Conservation (phyloP, 202 grass and related monocot genomes). For the Saccharum hybrid region DNA sequence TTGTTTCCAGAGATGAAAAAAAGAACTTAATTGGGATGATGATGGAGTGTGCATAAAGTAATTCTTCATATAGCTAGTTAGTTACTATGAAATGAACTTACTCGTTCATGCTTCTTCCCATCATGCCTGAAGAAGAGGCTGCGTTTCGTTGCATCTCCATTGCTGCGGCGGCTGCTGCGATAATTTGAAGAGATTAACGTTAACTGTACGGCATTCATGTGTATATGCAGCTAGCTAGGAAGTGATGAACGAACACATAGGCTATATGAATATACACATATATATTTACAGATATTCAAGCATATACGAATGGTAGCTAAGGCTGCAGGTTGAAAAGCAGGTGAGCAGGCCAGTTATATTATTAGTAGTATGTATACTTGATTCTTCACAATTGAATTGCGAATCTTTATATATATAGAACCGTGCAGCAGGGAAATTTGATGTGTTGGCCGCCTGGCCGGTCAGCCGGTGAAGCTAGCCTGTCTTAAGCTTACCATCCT, state of each 20-base stretch:
- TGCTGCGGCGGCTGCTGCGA: slow-evolving; percentile 55
- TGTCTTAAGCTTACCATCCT: slow-evolving; percentile 63
- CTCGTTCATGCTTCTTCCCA: slow-evolving; percentile 88
- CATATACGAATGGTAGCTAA: background rate
- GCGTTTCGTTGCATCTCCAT: slow-evolving; percentile 78
- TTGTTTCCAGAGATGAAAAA: background rate
- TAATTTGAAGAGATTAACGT: slow-evolving; percentile 10
- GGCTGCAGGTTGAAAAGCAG: background rate
- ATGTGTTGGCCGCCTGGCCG: background rate
- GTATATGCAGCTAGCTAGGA: background rate
- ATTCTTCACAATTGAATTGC: background rate
- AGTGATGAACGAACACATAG: background rate
- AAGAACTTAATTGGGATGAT: slow-evolving; percentile 32
- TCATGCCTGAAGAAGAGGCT: slow-evolving; percentile 77
- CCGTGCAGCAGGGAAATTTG: background rate
- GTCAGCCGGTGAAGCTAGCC: background rate
- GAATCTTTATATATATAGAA: background rate
- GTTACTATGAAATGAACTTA: slow-evolving; percentile 45
- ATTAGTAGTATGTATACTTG: background rate
- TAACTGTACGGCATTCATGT: background rate
- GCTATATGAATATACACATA: background rate
- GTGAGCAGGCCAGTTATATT: background rate
- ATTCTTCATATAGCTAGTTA: background rate
- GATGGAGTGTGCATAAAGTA: slow-evolving; percentile 26
- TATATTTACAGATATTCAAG: background rate